A percentile compares a stretch with the other conserved stretches of the same genome.
Evolutionary conservation across 495 filamentous ascomycete species (phyloP).

Genomic region (Podospora pseudocomata): DNA sequence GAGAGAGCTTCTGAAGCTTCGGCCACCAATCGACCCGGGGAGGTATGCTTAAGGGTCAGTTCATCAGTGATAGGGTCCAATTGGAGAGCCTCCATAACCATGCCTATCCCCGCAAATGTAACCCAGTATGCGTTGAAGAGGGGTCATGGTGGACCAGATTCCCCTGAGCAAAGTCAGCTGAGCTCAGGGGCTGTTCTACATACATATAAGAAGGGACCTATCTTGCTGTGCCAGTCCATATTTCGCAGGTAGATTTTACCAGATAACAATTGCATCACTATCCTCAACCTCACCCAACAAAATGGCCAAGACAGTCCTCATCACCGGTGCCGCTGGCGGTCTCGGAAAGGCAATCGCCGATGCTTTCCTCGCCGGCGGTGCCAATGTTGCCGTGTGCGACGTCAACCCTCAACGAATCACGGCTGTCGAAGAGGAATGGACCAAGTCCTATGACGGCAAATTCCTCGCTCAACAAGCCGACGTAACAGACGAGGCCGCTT

Average conservation of each 20-base stretch:
- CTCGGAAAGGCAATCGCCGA: constrained; percentile 41
- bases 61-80: not conserved
- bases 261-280: not conserved
- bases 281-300: not conserved
- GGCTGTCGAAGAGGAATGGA: constrained; percentile 29
- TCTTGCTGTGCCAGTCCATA: not conserved
- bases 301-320: constrained; percentile 36
- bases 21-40: not conserved
- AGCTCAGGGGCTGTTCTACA: not conserved
- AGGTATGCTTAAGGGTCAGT: not conserved
- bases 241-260: not conserved
- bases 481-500: constrained; percentile 37
- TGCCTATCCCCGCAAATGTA: not conserved
- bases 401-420: constrained; percentile 42
- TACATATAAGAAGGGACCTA: not conserved
- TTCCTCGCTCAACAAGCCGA: constrained; percentile 34
- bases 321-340: constrained; percentile 44
- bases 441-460: constrained; percentile 22
- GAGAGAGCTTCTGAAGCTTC: not conserved
- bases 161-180: not conserved
- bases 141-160: not conserved
- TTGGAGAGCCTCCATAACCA: not conserved
- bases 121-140: not conserved
- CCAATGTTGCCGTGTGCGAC: constrained; percentile 46
- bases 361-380: constrained; percentile 39